Conservation (phyloP, 306 rosid species). For the Citrullus colocynthis region DNA sequence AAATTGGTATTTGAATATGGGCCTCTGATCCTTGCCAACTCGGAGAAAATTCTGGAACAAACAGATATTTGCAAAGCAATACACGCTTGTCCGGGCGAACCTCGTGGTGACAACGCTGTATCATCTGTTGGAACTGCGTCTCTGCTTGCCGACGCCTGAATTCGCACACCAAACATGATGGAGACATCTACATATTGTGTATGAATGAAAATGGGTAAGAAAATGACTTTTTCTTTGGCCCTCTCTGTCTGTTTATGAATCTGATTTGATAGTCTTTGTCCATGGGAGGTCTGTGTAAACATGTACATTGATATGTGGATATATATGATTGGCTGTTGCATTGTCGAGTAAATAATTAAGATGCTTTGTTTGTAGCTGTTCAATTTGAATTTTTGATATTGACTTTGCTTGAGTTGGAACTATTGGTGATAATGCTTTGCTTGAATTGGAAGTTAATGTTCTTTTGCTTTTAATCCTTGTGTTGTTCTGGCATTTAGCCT, state of each 20-base stretch:
- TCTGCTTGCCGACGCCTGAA: constrained; percentile 1
- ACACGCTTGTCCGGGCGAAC: constrained; percentile 48
- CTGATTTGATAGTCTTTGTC: not conserved
- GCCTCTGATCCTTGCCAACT: constrained; percentile 43
- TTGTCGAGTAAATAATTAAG: not conserved
- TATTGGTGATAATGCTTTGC: not conserved
- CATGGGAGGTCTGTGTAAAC: not conserved
- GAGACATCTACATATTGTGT: not conserved
- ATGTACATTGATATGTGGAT: not conserved
- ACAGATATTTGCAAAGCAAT: constrained; percentile 53
- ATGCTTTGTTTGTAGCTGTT: not conserved
- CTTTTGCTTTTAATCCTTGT: not conserved
- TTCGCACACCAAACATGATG: not conserved
- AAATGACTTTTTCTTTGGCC: not conserved
- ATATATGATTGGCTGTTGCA: not conserved
- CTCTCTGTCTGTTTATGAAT: not conserved
- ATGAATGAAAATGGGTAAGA: not conserved
- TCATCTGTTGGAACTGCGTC: not conserved
- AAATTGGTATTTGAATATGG: constrained; percentile 59
- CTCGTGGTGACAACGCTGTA: not conserved
- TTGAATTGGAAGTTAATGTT: not conserved
- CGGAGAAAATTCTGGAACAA: constrained; percentile 60
- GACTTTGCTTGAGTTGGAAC: not conserved
- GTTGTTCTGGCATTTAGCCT: not conserved
- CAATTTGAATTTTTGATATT: not conserved